Conservation (phyloP, 495 filamentous ascomycete species). For the Daldinia bambusicola region DNA sequence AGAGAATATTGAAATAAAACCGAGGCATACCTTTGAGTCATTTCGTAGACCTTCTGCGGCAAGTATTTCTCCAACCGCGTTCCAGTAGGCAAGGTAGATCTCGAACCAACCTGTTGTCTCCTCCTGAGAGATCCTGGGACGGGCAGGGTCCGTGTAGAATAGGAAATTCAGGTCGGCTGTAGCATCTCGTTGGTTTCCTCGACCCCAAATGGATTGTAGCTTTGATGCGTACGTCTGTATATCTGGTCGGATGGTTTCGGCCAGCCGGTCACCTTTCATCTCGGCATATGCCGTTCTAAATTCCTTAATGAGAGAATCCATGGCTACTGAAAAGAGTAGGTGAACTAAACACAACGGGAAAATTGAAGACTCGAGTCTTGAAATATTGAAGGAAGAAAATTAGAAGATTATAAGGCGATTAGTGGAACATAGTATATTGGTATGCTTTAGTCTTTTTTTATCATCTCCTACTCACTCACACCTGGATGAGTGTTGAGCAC, state of each 20-base stretch:
- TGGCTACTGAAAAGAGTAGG: constrained; percentile 44
- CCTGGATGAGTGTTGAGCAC: not conserved
- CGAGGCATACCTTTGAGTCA: constrained; percentile 47
- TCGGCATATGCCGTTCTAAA: constrained; percentile 68
- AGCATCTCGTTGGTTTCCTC: constrained; percentile 33
- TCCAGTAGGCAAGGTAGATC: constrained; percentile 85
- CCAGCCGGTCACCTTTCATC: constrained; percentile 71
- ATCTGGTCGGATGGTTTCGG: constrained; percentile 75
- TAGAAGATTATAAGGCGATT: not conserved
- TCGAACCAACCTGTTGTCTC: constrained; percentile 83
- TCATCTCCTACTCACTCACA: constrained; percentile 10
- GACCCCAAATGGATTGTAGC: constrained; percentile 67
- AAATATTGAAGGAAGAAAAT: not conserved
- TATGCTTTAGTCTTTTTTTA: not conserved
- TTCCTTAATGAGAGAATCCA: constrained; percentile 70
- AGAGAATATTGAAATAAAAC: not conserved
- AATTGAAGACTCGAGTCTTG: not conserved
- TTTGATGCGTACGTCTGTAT: constrained; percentile 65
- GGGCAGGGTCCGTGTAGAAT: constrained; percentile 40
- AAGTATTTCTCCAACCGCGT: constrained; percentile 74
- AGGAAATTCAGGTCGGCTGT: constrained; percentile 44
- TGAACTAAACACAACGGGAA: not conserved
- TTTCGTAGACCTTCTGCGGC: constrained; percentile 57
- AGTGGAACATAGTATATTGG: constrained; percentile 22
- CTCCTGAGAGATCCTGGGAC: constrained; percentile 62